Evolutionary conservation across 352 stramenopile genomes (phyloP).

Genomic region (Pseudoperonospora humuli): DNA sequence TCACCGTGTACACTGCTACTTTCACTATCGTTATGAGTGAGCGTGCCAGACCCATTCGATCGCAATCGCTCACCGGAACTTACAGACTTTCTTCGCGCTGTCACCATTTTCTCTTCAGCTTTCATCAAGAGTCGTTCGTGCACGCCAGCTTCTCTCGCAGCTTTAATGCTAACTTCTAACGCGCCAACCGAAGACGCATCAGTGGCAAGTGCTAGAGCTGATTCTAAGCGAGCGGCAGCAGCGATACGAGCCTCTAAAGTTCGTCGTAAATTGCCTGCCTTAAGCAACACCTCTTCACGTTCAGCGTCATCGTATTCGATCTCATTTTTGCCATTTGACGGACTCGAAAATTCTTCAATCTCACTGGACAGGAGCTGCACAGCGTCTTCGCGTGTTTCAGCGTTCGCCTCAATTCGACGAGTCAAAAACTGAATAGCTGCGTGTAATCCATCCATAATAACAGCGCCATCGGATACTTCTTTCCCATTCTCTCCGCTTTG

Average conservation of each 20-base stretch:
- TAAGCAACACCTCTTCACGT: slow-evolving; percentile 31
- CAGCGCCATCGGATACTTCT: slow-evolving; percentile 1
- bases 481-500: slow-evolving; percentile 13
- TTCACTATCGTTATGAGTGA: slow-evolving; percentile 19
- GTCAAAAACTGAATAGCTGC: slow-evolving; percentile 52
- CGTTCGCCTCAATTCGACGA: slow-evolving; percentile 34
- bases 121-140: slow-evolving; percentile 51
- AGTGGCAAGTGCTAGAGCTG: slow-evolving; percentile 30
- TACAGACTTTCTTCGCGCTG: slow-evolving; percentile 17
- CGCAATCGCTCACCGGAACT: slow-evolving; percentile 15
- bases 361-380: slow-evolving; percentile 42
- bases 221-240: slow-evolving; percentile 39
- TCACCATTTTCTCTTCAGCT: slow-evolving; percentile 48
- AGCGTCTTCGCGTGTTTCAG: slow-evolving; percentile 54
- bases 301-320: slow-evolving; percentile 24
- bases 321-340: slow-evolving; percentile 18
- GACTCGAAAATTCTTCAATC: slow-evolving; percentile 41
- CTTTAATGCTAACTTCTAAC: slow-evolving; percentile 49
- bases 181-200: slow-evolving; percentile 41
- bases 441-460: slow-evolving; percentile 36
- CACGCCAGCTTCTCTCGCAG: slow-evolving; percentile 48
- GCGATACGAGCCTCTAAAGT: slow-evolving; percentile 41
- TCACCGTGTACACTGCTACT: slow-evolving; percentile 18
- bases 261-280: slow-evolving; percentile 37
- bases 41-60: slow-evolving; percentile 16